A percentile compares a stretch with the other conserved stretches of the same genome.
phyloP scores from a whole-genome alignment of 1,284 basidiomycete species.

The Puccinia coronata region DNA sequence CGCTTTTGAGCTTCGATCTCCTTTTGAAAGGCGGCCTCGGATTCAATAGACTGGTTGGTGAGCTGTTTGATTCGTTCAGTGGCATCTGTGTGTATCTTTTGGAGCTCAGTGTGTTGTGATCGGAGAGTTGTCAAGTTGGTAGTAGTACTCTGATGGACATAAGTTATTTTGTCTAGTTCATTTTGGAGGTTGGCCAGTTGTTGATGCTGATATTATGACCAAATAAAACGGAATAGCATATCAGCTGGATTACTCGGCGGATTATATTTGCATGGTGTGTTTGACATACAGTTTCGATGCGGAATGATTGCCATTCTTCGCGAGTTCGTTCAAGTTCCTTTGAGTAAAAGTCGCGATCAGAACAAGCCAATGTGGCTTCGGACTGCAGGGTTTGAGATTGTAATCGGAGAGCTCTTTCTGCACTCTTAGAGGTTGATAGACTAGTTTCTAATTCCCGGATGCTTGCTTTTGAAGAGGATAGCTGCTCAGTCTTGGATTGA shows the following conservation, averaged over 20 bases:
- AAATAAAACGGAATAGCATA: not conserved
- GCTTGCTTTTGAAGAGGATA: not conserved
- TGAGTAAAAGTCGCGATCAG: slow-evolving; percentile 45
- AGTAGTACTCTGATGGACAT: slow-evolving; percentile 26
- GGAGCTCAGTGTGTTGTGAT: slow-evolving; percentile 34
- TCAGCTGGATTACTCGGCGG: slow-evolving; percentile 2
- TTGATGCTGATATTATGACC: slow-evolving; percentile 38
- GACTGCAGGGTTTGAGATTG: slow-evolving; percentile 35
- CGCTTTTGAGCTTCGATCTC: slow-evolving; percentile 73
- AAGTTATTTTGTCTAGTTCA: slow-evolving; percentile 34
- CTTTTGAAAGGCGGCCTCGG: slow-evolving; percentile 73
- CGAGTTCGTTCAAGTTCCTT: slow-evolving; percentile 36
- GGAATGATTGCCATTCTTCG: slow-evolving; percentile 33
- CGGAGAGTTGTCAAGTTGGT: slow-evolving; percentile 24
- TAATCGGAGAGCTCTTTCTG: slow-evolving; percentile 36
- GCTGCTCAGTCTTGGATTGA: slow-evolving; percentile 23
- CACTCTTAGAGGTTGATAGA: slow-evolving; percentile 3
- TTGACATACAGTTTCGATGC: slow-evolving; percentile 31
- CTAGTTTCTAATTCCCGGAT: slow-evolving; percentile 29
- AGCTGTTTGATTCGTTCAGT: slow-evolving; percentile 65
- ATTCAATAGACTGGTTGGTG: slow-evolving; percentile 72
- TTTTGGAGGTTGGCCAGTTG: slow-evolving; percentile 37
- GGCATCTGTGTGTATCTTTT: slow-evolving; percentile 24
- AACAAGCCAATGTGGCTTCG: slow-evolving; percentile 1
- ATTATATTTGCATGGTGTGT: not conserved